Conservation (phyloP, 306 rosid species). For the Castanea sativa region DNA sequence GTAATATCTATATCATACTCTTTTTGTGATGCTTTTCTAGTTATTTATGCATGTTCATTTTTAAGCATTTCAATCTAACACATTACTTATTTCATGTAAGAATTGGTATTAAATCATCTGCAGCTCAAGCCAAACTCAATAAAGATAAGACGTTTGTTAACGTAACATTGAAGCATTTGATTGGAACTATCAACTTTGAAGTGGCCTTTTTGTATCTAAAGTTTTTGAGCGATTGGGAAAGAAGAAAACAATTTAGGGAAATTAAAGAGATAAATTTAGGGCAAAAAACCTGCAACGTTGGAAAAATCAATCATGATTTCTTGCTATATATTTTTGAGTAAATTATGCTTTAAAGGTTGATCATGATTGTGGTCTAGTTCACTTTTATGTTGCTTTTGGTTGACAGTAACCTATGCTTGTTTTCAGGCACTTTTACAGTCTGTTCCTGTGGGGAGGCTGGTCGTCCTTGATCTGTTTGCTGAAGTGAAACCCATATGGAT, state of each 20-base stretch:
- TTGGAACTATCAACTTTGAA: background rate
- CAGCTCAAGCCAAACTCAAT: background rate
- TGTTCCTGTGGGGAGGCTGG: slow-evolving; percentile 79
- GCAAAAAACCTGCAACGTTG: background rate
- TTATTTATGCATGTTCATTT: background rate
- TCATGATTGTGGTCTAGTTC: background rate
- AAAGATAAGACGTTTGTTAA: background rate
- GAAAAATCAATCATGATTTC: background rate
- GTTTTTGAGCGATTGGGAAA: background rate
- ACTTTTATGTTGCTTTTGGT: slow-evolving; percentile 1
- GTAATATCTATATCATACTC: slow-evolving; percentile 26
- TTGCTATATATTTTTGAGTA: background rate
- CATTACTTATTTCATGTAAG: background rate
- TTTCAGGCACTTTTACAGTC: slow-evolving; percentile 87
- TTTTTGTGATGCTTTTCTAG: slow-evolving; percentile 7
- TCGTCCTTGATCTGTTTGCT: slow-evolving; percentile 85
- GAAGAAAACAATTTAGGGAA: too few relatives aligned
- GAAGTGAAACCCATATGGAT: slow-evolving; percentile 92
- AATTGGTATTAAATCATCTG: background rate
- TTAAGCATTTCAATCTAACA: background rate
- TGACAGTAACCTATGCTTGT: slow-evolving; percentile 20
- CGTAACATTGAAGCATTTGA: background rate
- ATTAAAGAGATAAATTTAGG: background rate
- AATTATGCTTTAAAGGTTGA: background rate
- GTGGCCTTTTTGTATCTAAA: background rate